A percentile compares a stretch with the other conserved stretches of the same genome.
phyloP scores from a whole-genome alignment of 306 rosid species.

The Rosa lucieae region DNA sequence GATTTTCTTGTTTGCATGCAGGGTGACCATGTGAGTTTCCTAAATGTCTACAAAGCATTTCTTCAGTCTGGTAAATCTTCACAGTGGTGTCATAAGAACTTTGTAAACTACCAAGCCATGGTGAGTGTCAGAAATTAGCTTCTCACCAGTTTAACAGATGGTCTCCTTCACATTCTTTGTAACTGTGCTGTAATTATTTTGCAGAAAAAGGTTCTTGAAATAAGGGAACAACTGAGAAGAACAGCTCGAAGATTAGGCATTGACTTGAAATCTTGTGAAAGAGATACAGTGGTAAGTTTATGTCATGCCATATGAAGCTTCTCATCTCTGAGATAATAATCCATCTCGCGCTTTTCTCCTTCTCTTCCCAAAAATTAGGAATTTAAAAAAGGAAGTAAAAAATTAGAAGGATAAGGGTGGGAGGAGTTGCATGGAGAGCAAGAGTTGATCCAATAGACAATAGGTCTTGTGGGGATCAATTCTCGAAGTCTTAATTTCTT shows the following conservation, averaged over 20 bases:
- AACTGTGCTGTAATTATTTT: constrained; percentile 14
- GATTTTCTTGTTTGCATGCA: constrained; percentile 39
- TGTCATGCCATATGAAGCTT: neutral
- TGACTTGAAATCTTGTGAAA: constrained; percentile 65
- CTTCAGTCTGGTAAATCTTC: constrained; percentile 92
- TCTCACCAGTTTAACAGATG: neutral
- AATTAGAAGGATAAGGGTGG: neutral
- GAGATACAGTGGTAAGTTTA: constrained; percentile 60
- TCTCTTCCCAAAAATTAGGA: neutral
- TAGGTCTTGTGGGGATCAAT: neutral
- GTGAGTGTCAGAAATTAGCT: constrained; percentile 41
- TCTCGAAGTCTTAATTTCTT: neutral
- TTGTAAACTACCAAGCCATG: constrained; percentile 89
- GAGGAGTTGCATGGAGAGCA: neutral
- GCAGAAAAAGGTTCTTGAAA: constrained; percentile 85
- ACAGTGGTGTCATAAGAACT: constrained; percentile 93
- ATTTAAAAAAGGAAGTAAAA: neutral
- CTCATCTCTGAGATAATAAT: constrained; percentile 3
- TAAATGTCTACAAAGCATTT: constrained; percentile 87
- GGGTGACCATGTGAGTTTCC: constrained; percentile 93
- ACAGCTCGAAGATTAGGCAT: constrained; percentile 83
- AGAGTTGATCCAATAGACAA: neutral
- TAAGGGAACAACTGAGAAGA: constrained; percentile 87
- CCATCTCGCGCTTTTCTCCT: neutral
- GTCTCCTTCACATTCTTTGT: neutral